Conservation (phyloP, 1,284 basidiomycete genomes). For the Sanghuangporus baumii region DNA sequence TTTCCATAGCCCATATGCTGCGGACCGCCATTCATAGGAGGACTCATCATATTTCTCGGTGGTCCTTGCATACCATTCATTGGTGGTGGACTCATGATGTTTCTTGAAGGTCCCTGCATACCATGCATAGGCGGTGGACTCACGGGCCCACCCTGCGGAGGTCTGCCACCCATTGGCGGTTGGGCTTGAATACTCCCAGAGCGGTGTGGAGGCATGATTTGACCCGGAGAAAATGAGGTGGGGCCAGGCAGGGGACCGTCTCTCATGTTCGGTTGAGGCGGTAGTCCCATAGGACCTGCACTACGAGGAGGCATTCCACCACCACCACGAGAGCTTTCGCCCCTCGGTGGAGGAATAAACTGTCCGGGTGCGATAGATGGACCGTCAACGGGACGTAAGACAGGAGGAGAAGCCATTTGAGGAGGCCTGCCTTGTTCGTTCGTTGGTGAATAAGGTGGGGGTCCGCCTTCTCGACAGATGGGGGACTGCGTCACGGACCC, state of each 20-base stretch:
- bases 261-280: conserved; percentile 1
- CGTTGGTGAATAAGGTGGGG: conserved; percentile 10
- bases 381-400: neutral
- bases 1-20: neutral
- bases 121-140: conserved; percentile 6
- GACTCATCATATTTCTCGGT: conserved; percentile 10
- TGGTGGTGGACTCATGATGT: conserved; percentile 6
- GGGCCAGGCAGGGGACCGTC: conserved; percentile 11
- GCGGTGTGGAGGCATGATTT: conserved; percentile 37
- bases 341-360: conserved; percentile 22
- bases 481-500: neutral
- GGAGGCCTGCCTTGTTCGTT: conserved; percentile 3
- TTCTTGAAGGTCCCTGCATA: conserved; percentile 2
- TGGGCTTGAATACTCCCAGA: conserved; percentile 35
- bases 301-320: conserved; percentile 12
- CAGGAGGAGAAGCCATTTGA: conserved; percentile 1
- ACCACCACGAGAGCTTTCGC: conserved; percentile 13
- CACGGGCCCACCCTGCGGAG: conserved; percentile 13
- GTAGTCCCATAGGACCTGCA: neutral
- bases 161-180: conserved; percentile 17
- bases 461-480: conserved; percentile 2
- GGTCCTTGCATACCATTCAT: conserved; percentile 1
- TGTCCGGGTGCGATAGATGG: conserved; percentile 23
- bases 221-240: conserved; percentile 26
- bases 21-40: conserved; percentile 7